Base-by-base conservation (phyloP, 2,329 filamentous ascomycete species). In the Sarocladium oryzae region DNA sequence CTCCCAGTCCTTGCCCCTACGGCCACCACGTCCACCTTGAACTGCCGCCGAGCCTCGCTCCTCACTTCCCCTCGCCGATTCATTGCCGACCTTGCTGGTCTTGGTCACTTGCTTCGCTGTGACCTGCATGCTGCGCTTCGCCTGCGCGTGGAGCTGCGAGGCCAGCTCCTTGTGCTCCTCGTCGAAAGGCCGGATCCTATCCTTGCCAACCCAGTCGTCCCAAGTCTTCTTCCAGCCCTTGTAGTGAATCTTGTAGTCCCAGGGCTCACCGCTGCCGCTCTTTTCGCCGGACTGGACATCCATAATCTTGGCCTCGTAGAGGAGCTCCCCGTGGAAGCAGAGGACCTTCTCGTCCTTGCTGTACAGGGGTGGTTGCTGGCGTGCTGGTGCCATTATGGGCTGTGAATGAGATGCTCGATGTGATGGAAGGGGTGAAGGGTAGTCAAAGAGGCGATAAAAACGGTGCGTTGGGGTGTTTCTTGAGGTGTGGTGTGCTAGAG, bases 151-250 rank as follows among this genome's bases (percentile, higher is more conserved):
- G 26, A 91, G 76, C 66, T 87, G 85, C 51, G 76, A 75, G 20
- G 92, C 90, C 33, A 99, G 79, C 65, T 95, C 89, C 64, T 89
- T 88, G 71, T 97, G 96, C 71, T 97, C 93, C 52, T 95, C 89
- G 49, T 85, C 96, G 66, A 92, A 86, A 72, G 96, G 96, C 64
- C 91, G 86, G 55, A 99, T 85, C 58, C 93, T 88, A 67, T 97
- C 92, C 69, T 90, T 85, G 20, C 88, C 82, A 40, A 97, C 93
- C 92, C 92, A 97, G 72, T 99, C 93, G 72, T 99, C 93, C 93
- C 93, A 99, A 78, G 90, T 96, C 68, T 92, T 91, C 77, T 99
- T 99, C 93, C 93, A 99, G 63, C 93, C 93, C 71, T 97, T 97
- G 75, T 99, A 99, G 71, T 99, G 93, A 51, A 99, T 88, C 64